Conservation (phyloP, 441 rosid species). For the Pelargonium cotyledonis region DNA sequence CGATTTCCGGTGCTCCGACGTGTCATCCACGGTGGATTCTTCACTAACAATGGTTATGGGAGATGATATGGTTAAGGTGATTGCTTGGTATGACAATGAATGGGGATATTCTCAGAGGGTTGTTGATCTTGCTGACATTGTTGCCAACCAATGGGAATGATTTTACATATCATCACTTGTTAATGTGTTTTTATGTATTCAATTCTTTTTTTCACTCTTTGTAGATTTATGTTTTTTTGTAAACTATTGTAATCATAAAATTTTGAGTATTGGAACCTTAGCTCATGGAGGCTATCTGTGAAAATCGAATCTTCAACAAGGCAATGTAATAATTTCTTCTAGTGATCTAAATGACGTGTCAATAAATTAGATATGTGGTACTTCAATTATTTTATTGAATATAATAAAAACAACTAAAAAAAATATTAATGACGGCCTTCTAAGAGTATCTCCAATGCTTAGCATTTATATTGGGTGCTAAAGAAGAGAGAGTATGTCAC, state of each 20-base stretch:
- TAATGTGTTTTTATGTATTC: background rate
- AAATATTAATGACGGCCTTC: no score
- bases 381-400: background rate
- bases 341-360: no score
- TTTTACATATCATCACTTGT: background rate
- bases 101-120: slow-evolving; percentile 99
- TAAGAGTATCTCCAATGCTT: no score
- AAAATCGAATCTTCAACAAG: background rate
- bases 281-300: background rate
- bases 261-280: background rate
- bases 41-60: slow-evolving; percentile 97
- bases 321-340: no score
- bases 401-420: no score
- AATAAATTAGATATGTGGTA: no score
- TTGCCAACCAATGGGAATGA: slow-evolving; percentile 82
- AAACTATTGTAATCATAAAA: background rate
- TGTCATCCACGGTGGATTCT: slow-evolving; percentile 75
- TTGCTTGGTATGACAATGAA: slow-evolving; percentile 96
- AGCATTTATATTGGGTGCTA: no score
- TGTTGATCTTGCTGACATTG: slow-evolving; percentile 89
- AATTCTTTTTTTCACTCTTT: background rate
- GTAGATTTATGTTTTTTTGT: no score
- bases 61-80: slow-evolving; percentile 95
- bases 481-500: no score
- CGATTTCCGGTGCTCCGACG: slow-evolving; percentile 89